Conservation (phyloP, 768 basidiomycete species). For the Tylopilus sp. region DNA sequence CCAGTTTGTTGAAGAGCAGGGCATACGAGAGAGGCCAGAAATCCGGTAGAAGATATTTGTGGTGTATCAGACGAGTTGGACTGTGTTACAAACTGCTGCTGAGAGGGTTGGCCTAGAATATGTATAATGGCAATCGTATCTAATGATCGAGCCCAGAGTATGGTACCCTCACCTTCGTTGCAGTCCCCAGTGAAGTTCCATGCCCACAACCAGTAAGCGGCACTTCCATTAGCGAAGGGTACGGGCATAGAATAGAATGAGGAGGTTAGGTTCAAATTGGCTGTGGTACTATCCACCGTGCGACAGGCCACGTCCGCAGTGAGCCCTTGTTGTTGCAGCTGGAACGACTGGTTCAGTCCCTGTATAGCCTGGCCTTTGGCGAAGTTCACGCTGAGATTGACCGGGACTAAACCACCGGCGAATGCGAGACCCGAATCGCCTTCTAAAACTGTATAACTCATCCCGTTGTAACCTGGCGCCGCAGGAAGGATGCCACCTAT, state of each 20-base stretch:
- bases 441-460: not conserved
- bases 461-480: not conserved
- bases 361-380: not conserved
- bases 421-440: not conserved
- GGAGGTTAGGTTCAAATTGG: not conserved
- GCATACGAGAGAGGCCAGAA: not conserved
- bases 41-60: not conserved
- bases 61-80: slow-evolving; percentile 1
- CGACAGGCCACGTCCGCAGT: slow-evolving; percentile 12
- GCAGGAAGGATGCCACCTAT: slow-evolving; percentile 12
- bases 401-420: slow-evolving; percentile 3
- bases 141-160: too few relatives aligned
- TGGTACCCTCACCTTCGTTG: not conserved
- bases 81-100: slow-evolving; percentile 1
- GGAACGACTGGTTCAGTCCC: not conserved
- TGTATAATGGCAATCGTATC: too few relatives aligned
- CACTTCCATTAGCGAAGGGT: not conserved
- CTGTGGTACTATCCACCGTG: not conserved
- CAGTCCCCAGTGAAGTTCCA: slow-evolving; percentile 3
- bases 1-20: slow-evolving; percentile 1
- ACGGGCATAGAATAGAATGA: not conserved
- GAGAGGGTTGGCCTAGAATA: not conserved
- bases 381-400: not conserved
- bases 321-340: slow-evolving; percentile 16
- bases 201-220: slow-evolving; percentile 4